Evolutionary conservation across 176 grass and related monocot species (phyloP).

Genomic region (Aegilops umbellulata): DNA sequence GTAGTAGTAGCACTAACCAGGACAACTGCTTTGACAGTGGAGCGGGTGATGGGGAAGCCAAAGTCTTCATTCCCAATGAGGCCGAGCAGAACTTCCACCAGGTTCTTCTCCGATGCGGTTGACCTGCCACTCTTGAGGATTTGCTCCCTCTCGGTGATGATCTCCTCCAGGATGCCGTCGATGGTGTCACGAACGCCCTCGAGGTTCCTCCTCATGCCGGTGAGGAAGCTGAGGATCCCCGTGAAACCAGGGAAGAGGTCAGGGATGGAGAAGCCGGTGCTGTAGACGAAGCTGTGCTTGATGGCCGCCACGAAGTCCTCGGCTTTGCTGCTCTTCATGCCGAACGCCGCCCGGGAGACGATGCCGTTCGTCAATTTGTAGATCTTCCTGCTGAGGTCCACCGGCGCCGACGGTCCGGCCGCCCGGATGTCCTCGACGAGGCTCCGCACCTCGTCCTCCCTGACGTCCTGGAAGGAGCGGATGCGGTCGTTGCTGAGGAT

Average conservation of each 20-base stretch:
- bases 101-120: neutral
- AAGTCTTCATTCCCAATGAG: conserved; percentile 2
- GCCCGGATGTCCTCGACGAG: too few relatives aligned
- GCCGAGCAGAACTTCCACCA: conserved; percentile 18
- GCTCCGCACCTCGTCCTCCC: too few relatives aligned
- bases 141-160: conserved; percentile 5
- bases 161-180: conserved; percentile 9
- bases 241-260: conserved; percentile 11
- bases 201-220: conserved; percentile 13
- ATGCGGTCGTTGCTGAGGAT: conserved; percentile 13
- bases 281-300: neutral
- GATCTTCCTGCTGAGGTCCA: too few relatives aligned
- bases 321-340: too few relatives aligned
- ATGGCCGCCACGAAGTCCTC: neutral
- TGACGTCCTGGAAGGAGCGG: too few relatives aligned
- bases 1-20: conserved; percentile 1
- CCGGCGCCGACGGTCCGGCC: too few relatives aligned
- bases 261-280: neutral
- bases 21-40: conserved; percentile 16
- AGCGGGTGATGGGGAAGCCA: neutral
- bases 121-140: neutral
- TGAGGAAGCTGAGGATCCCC: neutral
- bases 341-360: too few relatives aligned
- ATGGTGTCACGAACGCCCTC: neutral
- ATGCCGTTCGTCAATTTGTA: too few relatives aligned